Evolutionary conservation across 495 filamentous ascomycete genomes (phyloP).

Genomic region (Xylaria palmicola): DNA sequence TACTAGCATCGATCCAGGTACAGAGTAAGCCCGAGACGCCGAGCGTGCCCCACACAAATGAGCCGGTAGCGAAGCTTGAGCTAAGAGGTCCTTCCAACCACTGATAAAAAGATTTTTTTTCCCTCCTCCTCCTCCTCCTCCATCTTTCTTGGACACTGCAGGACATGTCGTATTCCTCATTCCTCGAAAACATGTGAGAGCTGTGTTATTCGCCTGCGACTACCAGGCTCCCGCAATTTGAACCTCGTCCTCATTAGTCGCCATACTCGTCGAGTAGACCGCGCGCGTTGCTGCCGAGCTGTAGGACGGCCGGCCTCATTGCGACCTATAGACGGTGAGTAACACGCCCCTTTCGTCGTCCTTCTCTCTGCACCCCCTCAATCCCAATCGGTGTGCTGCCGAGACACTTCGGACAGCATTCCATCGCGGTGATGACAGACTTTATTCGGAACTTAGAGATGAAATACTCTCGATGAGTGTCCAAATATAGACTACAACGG

Average conservation of each 20-base stretch:
- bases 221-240: constrained; percentile 2
- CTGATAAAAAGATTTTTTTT: neutral
- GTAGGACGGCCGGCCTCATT: neutral
- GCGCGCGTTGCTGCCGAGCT: neutral
- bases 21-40: no score
- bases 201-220: constrained; percentile 7
- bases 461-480: constrained; percentile 75
- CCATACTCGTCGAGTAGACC: neutral
- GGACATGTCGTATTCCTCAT: neutral
- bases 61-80: no score
- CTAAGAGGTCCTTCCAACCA: no score
- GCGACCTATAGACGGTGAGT: constrained; percentile 16
- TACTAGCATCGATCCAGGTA: no score
- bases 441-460: constrained; percentile 60
- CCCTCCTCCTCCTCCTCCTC: neutral
- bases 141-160: neutral
- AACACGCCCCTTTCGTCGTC: no score
- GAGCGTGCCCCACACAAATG: no score
- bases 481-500: constrained; percentile 94
- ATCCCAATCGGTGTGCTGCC: no score
- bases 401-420: neutral
- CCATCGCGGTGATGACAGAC: constrained; percentile 60
- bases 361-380: no score
- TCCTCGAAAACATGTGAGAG: constrained; percentile 18
- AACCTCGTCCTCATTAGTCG: neutral